Base-by-base conservation (phyloP, 2,329 filamentous ascomycete genomes). In the Berkeleyomyces basicola region DNA sequence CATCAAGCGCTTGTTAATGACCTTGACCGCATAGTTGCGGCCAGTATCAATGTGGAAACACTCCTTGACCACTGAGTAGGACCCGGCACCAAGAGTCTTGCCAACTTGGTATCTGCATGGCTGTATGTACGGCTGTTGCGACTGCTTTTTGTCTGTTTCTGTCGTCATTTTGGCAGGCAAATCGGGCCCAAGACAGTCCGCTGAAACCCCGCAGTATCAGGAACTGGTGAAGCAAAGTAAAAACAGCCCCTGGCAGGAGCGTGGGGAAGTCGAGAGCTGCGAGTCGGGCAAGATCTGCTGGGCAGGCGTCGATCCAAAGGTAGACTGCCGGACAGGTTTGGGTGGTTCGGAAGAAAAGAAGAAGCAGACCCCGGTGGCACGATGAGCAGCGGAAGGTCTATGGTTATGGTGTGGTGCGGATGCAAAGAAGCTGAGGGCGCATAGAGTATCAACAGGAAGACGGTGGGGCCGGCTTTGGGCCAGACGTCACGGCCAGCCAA, bases 1-100 rank as follows among this genome's bases (percentile, higher is more conserved):
- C 93, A 99, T 99, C 68, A 99, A 78, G 64, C 92, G 82, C 80
- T 99, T 99, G 77, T 99, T 99, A 75, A 99, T 99, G 66, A 99
- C 93, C 74, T 99, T 99, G 66, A 93, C 92, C 37, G 93, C 93
- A 84, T 97, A 99, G 75, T 96, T 97, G 67, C 91, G 85, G 55
- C 92, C 92, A 0, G 93, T 97, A 69, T 97, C 92, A 70, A 97
- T 97, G 73, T 99, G 93, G 37, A 97, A 91, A 72, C 93, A 99
- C 77, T 99, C 93, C 74, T 97, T 97, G 66, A 99, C 93, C 59
- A 97, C 93, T 44, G 91, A 96, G 76, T 99, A 99, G 63, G 91
- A 96, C 67, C 93, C 93, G 42, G 93, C 91, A 66, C 93, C 93
- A 63, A 99, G 78, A 33, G 93, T 97, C 80, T 99, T 99, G 67